Evolutionary conservation across 2,329 filamentous ascomycete species (phyloP).

Genomic region (Xylaria digitata): DNA sequence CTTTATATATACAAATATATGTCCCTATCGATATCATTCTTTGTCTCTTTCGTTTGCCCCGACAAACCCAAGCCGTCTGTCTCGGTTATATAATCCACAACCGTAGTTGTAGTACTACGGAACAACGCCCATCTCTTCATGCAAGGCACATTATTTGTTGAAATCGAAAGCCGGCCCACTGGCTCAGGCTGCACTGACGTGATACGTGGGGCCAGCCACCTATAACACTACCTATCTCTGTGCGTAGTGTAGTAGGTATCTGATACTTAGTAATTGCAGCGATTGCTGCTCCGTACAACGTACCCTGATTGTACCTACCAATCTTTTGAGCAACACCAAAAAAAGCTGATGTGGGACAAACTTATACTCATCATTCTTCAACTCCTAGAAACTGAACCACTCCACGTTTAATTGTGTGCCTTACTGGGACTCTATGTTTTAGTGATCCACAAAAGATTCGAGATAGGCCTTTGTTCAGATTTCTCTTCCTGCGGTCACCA

Average conservation of each 20-base stretch:
- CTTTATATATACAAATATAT: too few relatives aligned
- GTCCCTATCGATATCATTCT: too few relatives aligned
- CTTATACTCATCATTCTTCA: background rate
- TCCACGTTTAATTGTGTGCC: background rate
- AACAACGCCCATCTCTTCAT: constrained; percentile 1
- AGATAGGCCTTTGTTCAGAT: background rate
- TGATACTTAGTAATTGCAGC: too few relatives aligned
- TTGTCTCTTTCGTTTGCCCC: too few relatives aligned
- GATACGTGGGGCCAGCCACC: constrained; percentile 32
- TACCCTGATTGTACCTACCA: too few relatives aligned
- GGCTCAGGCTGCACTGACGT: constrained; percentile 31
- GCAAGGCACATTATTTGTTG: constrained; percentile 20
- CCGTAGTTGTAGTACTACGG: background rate
- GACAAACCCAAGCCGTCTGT: background rate
- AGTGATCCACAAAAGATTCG: too few relatives aligned
- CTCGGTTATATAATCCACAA: constrained; percentile 1
- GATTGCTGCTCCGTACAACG: too few relatives aligned
- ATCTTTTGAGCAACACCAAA: background rate
- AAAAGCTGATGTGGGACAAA: background rate
- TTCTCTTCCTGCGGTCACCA: background rate
- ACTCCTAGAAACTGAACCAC: background rate
- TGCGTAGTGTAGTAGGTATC: background rate
- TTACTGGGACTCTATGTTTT: too few relatives aligned
- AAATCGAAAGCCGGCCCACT: background rate
- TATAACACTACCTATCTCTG: background rate